Evolutionary conservation across 202 grass and related monocot genomes (phyloP), one percentile per base, ranked within the genome.

Genomic region (Saccharum hybrid): DNA sequence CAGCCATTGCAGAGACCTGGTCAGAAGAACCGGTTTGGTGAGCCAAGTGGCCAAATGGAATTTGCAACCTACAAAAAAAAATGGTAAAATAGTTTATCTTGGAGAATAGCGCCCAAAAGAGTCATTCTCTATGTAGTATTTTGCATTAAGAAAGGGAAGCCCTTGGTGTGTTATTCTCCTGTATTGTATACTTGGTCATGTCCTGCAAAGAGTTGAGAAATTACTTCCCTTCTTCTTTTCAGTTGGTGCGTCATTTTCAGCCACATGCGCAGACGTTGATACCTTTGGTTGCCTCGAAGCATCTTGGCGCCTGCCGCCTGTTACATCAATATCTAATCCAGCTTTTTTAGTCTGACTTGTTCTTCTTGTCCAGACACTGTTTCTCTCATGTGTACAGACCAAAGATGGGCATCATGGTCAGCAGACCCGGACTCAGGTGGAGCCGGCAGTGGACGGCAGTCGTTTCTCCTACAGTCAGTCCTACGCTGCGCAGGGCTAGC

Each of bases 1-100:
- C 16, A 4, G 75, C 56, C 45, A 72, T 66, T 15, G 36, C 31
- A 31, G 63, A 65, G 79, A 82, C 79, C 77, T 9, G 54, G 85
- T 82, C 85, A 82, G 41, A 65, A 65, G 15, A 61, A 12, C 4
- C 16, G 6, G 7, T 68, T 21, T 40, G 8, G 11, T 13, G 66
- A 4, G 2, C 4, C 33, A n/a, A 68, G 16, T 67, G 33, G 16
- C 3, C 16, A 66, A 66, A 36, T 15, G 30, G 0, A 66, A 37
- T 37, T 3, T 23, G 56, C 0, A 60, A 60, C n/a, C 39, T 70
- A 69, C 8, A 40, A 23, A 69, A 69, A 68, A 42, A n/a, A 69
- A 45, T 42, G 66, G 3, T 69, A 18, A 67, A 40, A 3, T 6
- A 70, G 2, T 13, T 42, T 22, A 0, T 26, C 66, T 66, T 37